Base-by-base conservation (phyloP, 225 moss, liverwort and hornwort species). In the Polytrichum commune region DNA sequence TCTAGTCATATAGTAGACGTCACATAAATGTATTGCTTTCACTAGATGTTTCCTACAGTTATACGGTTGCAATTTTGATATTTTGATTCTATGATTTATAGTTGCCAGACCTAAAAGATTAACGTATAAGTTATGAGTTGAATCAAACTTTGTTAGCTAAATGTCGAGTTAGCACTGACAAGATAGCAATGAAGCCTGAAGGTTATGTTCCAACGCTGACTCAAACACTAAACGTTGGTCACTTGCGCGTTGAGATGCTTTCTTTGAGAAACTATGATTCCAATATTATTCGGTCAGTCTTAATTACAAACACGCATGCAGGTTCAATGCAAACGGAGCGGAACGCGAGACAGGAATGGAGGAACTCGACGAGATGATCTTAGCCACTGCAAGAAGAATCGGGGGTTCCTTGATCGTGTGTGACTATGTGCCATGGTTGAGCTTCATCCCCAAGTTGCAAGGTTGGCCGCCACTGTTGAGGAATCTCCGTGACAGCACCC, bases 371-470 rank as follows among this genome's bases (percentile, higher is more conserved):
- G 1, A 2, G 25, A 32, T 71, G 2, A 72, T 63, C 0, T 30
- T 58, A 0, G 19, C 4, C 1, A 0, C 6, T 0, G 72, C 61
- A 2, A 54, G 78, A 2, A 54, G 78, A 7, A 20, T 68, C 0
- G 58, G 46, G 0, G 73, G 85, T 4, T 1, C 73, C 0, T 55
- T 71, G 53, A 64, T 85, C 5, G 76, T 79, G 4, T 3, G 69
- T 28, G 81, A 81, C 56, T 85, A 76, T 1, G 57, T 81, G 13
- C 85, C 85, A 0, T 79, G 55, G 64, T 70, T 81, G 22, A 8
- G 54, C 61, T 81, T 79, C 55, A 10, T 80, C 16, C 62, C 72
- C 1, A 77, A 62, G 61, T 72, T 74, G 74, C 80, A 80, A 66
- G 80, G 83, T 0, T 83, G 83, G 80, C 26, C 19, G 9, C 1